Base-by-base conservation (phyloP, 2,329 filamentous ascomycete species). In the Scedosporium dehoogii region DNA sequence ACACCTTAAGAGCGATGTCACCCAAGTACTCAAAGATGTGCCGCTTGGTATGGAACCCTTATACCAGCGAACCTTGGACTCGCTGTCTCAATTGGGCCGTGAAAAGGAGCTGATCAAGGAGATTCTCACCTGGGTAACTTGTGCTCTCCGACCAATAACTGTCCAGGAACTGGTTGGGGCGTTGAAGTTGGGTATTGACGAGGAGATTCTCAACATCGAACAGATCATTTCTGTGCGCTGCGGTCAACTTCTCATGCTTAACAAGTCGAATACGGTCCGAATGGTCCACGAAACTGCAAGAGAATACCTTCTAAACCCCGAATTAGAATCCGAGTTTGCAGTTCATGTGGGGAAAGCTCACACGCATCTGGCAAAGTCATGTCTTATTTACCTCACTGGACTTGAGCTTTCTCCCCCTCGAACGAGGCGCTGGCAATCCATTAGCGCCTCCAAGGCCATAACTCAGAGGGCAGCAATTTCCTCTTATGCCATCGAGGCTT, bases 211-310 rank as follows among this genome's bases (percentile, higher is more conserved):
- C 73, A 66, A 66, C 6, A 61, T 73, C 16, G 65, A 69, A 51
- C 63, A 70, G 46, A 67, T 68, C 62, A 69, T 73, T 33, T 59
- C 61, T 12, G 64, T 67, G 16, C 66, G 73, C 1, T 74, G 72
- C 63, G 73, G 74, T 6, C 71, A 77, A 57, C 67, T 77, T 23
- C 71, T 76, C 4, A 62, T 66, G n/a, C 65, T 76, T 12, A 73
- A 76, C 64, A 70, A 68, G 25, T 66, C 66, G 23, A 66, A 65
- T 9, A 69, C 64, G 57, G 68, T 76, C 1, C 67, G 72, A 42
- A 72, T 76, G 67, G 66, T 76, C 23, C 76, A 78, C 64, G 69
- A 73, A 59, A 77, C 75, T 14, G 74, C 73, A 21, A 69, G 72
- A 62, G 67, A 70, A 62, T 73, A 73, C 53, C 67, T 71, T 23